Conservation (phyloP, 768 basidiomycete genomes). For the Scleroderma bovista region DNA sequence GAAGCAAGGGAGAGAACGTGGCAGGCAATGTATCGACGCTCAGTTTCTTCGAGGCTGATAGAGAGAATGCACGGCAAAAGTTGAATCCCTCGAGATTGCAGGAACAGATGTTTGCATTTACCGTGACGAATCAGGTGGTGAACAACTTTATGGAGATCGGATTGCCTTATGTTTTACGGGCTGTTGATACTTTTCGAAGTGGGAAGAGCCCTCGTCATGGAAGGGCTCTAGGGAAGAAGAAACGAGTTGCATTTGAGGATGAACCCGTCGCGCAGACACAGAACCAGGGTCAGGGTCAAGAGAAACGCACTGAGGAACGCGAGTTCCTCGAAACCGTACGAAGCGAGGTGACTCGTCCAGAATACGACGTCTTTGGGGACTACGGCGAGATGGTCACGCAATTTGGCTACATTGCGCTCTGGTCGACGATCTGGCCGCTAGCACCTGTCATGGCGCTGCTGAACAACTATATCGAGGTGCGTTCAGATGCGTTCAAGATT, state of each 20-base stretch:
- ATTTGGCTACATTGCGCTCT: constrained; percentile 88
- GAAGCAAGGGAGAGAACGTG: constrained; percentile 6
- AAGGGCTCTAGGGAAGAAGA: constrained; percentile 40
- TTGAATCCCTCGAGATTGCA: constrained; percentile 66
- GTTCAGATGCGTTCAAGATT: constrained; percentile 95
- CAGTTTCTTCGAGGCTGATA: constrained; percentile 48
- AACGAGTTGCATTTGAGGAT: constrained; percentile 69
- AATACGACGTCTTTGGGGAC: constrained; percentile 78
- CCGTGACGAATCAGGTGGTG: constrained; percentile 82
- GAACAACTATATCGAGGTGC: constrained; percentile 90
- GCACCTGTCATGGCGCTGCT: constrained; percentile 84
- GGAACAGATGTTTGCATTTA: constrained; percentile 91
- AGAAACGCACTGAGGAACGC: constrained; percentile 51
- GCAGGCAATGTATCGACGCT: constrained; percentile 12
- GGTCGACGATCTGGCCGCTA: constrained; percentile 93
- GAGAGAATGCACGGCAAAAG: constrained; percentile 46
- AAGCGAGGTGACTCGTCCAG: constrained; percentile 70
- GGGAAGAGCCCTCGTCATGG: constrained; percentile 29
- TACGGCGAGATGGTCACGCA: constrained; percentile 97
- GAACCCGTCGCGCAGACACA: constrained; percentile 29
- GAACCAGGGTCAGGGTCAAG: constrained; percentile 18
- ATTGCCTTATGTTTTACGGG: constrained; percentile 71
- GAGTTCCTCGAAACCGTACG: constrained; percentile 77
- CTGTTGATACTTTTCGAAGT: constrained; percentile 44
- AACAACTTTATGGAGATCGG: constrained; percentile 76